A percentile compares a stretch with the other conserved stretches of the same genome.
phyloP scores from a whole-genome alignment of 352 stramenopile genomes.

The Phytophthora sp. region DNA sequence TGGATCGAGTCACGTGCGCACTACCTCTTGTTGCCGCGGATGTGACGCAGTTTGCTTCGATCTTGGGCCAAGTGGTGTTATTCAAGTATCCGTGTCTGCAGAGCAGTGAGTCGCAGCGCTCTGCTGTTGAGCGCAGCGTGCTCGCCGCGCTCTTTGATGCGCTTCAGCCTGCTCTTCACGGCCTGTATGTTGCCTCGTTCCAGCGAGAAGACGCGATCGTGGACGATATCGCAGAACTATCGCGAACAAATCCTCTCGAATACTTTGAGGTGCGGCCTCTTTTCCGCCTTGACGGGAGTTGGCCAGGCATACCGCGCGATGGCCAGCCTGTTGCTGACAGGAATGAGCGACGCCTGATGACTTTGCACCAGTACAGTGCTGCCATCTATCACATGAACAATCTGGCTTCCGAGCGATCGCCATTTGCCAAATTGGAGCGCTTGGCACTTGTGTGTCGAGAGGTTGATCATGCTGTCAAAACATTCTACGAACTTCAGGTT shows the following conservation, averaged over 20 bases:
- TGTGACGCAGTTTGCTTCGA: constrained; percentile 53
- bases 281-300: constrained; percentile 65
- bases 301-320: constrained; percentile 7
- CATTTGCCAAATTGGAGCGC: constrained; percentile 57
- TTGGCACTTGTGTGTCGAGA: constrained; percentile 52
- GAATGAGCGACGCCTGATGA: constrained; percentile 39
- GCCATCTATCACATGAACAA: constrained; percentile 55
- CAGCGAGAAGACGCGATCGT: constrained; percentile 53
- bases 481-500: constrained; percentile 38
- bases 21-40: constrained; percentile 58
- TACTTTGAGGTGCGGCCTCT: constrained; percentile 48
- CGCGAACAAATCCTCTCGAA: constrained; percentile 31
- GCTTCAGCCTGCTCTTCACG: constrained; percentile 66
- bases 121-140: constrained; percentile 46
- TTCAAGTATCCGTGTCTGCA: constrained; percentile 58
- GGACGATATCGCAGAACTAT: constrained; percentile 30
- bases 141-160: constrained; percentile 67
- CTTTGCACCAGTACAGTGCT: constrained; percentile 41
- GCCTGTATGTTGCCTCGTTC: constrained; percentile 59
- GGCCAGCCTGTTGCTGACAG: not conserved
- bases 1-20: constrained; percentile 25
- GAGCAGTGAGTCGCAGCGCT: not conserved
- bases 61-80: constrained; percentile 59
- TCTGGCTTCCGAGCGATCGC: constrained; percentile 54
- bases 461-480: constrained; percentile 51